A percentile compares a stretch with the other conserved stretches of the same genome.
phyloP scores from a whole-genome alignment of 345 rosid species.

The Pistacia atlantica region DNA sequence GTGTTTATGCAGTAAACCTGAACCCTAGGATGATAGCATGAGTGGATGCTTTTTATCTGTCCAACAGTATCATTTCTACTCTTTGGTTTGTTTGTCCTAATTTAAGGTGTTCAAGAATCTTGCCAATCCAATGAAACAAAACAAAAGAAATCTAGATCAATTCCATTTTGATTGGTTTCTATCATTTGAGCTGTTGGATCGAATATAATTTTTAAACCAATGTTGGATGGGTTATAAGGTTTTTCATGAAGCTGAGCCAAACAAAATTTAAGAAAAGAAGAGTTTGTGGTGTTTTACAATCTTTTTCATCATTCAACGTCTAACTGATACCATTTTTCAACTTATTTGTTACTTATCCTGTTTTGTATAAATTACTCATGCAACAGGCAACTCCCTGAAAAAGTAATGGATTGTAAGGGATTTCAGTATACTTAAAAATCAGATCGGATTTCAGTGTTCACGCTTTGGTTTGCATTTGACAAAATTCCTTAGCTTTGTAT shows the following conservation, averaged over 20 bases:
- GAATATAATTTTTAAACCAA: too few species aligned
- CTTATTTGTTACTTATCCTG: not conserved
- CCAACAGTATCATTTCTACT: not conserved
- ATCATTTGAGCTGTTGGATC: not conserved
- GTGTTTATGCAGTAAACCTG: too few species aligned
- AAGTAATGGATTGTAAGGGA: not conserved
- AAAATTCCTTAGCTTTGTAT: not conserved
- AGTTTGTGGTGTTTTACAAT: not conserved
- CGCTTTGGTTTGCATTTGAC: not conserved
- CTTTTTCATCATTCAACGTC: too few species aligned
- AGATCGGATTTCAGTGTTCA: not conserved
- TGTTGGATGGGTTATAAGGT: not conserved
- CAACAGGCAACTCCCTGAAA: not conserved
- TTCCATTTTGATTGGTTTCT: not conserved
- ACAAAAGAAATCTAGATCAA: too few species aligned
- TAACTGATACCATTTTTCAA: not conserved
- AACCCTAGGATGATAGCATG: not conserved
- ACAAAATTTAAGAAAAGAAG: not conserved
- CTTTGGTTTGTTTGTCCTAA: not conserved
- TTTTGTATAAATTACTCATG: not conserved
- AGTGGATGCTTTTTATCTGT: not conserved
- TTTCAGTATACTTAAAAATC: too few species aligned
- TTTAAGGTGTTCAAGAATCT: not conserved
- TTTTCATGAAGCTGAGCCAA: not conserved
- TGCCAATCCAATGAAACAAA: not conserved